Evolutionary conservation across 2,329 filamentous ascomycete species (phyloP).

Genomic region (Apiospora kogelbergensis): DNA sequence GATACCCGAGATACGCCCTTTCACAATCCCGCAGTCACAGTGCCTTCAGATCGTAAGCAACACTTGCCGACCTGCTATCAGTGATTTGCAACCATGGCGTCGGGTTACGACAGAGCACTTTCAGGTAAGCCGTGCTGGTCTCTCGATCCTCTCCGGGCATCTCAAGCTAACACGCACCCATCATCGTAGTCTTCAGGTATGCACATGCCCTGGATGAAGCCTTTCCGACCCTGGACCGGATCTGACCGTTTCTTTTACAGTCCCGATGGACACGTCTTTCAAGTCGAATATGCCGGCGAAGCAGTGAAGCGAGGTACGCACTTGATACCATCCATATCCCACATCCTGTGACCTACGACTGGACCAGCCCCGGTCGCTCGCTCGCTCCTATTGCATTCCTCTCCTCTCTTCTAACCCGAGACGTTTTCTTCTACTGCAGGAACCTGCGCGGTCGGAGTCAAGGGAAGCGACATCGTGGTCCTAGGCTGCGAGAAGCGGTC

Average conservation of each 20-base stretch:
- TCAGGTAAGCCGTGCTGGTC: slow-evolving; percentile 67
- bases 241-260: slow-evolving; percentile 47
- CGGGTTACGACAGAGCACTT: slow-evolving; percentile 97
- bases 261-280: slow-evolving; percentile 99
- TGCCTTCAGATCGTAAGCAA: slow-evolving; percentile 10
- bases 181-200: slow-evolving; percentile 77
- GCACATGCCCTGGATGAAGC: slow-evolving; percentile 18
- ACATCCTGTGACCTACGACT: not conserved
- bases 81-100: slow-evolving; percentile 62
- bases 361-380: not conserved
- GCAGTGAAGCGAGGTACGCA: slow-evolving; percentile 90
- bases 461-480: slow-evolving; percentile 91
- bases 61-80: slow-evolving; percentile 2
- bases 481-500: slow-evolving; percentile 98
- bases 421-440: slow-evolving; percentile 49
- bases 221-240: not conserved
- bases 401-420: slow-evolving; percentile 20
- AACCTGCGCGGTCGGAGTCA: slow-evolving; percentile 97
- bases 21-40: slow-evolving; percentile 14
- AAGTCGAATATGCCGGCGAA: slow-evolving; percentile 98
- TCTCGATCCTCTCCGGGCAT: slow-evolving; percentile 27
- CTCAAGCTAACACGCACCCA: slow-evolving; percentile 42
- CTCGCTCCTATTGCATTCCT: slow-evolving; percentile 15
- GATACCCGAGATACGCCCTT: slow-evolving; percentile 10
- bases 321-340: not conserved